A percentile compares a stretch with the other conserved stretches of the same genome.
phyloP scores from a whole-genome alignment of 305 asterid genomes.

The Striga hermonthica region DNA sequence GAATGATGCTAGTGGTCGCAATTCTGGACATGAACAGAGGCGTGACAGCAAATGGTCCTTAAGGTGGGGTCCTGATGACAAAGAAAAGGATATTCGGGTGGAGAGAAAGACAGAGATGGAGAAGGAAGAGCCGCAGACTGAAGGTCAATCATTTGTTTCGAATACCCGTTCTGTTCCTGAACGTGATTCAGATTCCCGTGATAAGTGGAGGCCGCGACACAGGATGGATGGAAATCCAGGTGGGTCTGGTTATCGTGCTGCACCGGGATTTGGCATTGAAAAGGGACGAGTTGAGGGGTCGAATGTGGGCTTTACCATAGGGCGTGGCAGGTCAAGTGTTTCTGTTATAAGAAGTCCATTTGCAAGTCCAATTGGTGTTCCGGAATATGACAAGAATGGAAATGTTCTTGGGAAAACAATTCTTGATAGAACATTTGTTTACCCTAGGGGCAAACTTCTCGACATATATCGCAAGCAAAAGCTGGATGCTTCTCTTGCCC shows the following conservation, averaged over 20 bases:
- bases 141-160: conserved; percentile 54
- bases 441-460: conserved; percentile 90
- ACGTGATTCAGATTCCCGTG: conserved; percentile 89
- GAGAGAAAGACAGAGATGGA: conserved; percentile 70
- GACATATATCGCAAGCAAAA: conserved; percentile 82
- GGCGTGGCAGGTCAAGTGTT: conserved; percentile 77
- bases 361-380: conserved; percentile 51
- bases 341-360: conserved; percentile 48
- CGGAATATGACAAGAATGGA: conserved; percentile 44
- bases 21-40: conserved; percentile 67
- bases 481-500: conserved; percentile 43
- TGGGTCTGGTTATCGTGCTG: conserved; percentile 73
- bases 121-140: conserved; percentile 70
- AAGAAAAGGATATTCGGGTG: conserved; percentile 74
- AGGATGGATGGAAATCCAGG: conserved; percentile 80
- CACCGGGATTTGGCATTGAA: conserved; percentile 94
- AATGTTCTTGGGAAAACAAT: conserved; percentile 53
- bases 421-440: conserved; percentile 43
- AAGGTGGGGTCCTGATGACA: conserved; percentile 99
- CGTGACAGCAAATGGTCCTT: conserved; percentile 94
- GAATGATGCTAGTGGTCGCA: conserved; percentile 71
- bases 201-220: conserved; percentile 99
- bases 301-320: conserved; percentile 71
- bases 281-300: conserved; percentile 75
- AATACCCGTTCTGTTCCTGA: conserved; percentile 60